Conservation (phyloP, 768 basidiomycete genomes). For the Phaeotremella skinneri region DNA sequence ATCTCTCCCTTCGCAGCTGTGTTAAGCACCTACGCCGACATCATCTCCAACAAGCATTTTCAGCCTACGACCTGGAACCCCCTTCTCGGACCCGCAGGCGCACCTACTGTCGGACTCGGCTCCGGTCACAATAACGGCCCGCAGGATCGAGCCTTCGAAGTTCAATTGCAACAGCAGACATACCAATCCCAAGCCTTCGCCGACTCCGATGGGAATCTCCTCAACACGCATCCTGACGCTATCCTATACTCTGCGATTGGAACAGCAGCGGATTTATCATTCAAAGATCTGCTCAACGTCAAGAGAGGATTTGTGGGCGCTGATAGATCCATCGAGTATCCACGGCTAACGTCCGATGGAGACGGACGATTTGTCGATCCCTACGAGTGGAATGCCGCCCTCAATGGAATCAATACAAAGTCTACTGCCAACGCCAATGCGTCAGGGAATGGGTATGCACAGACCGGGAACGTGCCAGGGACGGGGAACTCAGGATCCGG, state of each 20-base stretch:
- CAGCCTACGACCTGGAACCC: not conserved
- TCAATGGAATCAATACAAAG: not conserved
- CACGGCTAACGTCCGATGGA: not conserved
- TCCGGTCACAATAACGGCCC: not conserved
- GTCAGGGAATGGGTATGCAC: no score
- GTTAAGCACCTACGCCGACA: not conserved
- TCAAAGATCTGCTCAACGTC: slow-evolving; percentile 1
- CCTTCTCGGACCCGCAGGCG: not conserved
- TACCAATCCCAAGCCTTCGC: not conserved
- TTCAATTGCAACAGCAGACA: not conserved
- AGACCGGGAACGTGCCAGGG: not conserved
- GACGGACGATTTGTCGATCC: not conserved
- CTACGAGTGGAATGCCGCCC: no score
- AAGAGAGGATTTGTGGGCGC: not conserved
- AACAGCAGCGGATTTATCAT: not conserved
- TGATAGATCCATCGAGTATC: not conserved
- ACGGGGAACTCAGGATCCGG: no score
- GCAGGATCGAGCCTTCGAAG: not conserved
- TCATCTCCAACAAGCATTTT: not conserved
- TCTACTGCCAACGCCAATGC: not conserved
- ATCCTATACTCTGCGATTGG: not conserved
- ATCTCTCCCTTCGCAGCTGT: not conserved
- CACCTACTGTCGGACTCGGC: not conserved
- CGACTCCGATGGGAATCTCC: not conserved
- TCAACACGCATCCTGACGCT: not conserved